Evolutionary conservation across 805 yeast genomes (phyloP), one percentile per base, ranked within the genome.

Genomic region (Zygotorulaspora danielsina): DNA sequence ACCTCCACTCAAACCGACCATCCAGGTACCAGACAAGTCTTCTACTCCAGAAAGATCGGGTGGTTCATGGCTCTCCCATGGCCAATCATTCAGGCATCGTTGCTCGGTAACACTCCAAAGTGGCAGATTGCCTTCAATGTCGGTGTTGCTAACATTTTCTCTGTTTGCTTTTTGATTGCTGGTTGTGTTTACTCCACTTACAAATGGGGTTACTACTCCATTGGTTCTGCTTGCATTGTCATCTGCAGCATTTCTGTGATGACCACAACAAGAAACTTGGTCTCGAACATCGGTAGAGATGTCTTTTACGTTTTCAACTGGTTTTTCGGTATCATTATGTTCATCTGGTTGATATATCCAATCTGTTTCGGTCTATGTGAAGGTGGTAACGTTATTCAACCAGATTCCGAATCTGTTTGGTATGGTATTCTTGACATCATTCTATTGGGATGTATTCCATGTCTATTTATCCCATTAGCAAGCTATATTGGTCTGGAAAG

Each of bases 301-400:
- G 50, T 54, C 13, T 49, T 48, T 18, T 43, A 41, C 19, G 46
- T 56, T 34, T 57, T 60, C 48, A 54, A 47, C 38, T 46, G 51
- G 38, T 50, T 50, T 32, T 28, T 46, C 16, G 51, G 49, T 32
- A 41, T 58, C 26, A 46, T 61, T 38, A 47, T 68, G 30, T 48
- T 71, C 38, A 53, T 75, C 24, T 70, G 77, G 75, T 54, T 74
- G 36, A 61, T 76, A 44, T 54, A 54, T 43, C 53, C 55, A 45
- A 38, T 54, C 20, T 34, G 46, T 43, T 55, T 50, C 38, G 59
- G 55, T 54, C 39, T 55, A 29, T 61, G 72, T 53, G 83, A 78
- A 55, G 84, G 82, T 66, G 81, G 82, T 59, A 77, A 77, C 53
- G 73, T 66, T 33, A 72, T 78, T 44, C 73, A 69, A 51, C 77